Base-by-base conservation (phyloP, 257 asterid genomes). In the Nicotiana sylvestris region DNA sequence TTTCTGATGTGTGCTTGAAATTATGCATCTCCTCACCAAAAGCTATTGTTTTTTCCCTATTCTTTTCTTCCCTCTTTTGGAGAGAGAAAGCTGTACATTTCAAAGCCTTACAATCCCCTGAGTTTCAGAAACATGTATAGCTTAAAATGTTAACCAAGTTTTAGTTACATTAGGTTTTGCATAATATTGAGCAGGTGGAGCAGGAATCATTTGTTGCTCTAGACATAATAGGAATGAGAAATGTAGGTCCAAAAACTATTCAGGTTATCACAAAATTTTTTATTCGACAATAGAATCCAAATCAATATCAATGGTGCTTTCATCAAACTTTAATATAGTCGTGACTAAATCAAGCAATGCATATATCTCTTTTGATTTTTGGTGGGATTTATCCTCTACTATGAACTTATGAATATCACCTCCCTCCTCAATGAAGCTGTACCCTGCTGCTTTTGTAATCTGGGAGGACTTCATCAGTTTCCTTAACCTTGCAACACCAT, bases 371-470 rank as follows among this genome's bases (percentile, higher is more conserved):
- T 64, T 77, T 53, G 86, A 86, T 70, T 84, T 90, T 1, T 90
- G 90, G 82, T 95, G 97, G 6, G 89, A 86, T 85, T 88, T 93
- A 81, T 95, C 99, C 83, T 89, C 93, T 7, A 95, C 98, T 11
- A 91, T 77, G 77, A 95, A 95, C 87, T 91, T 92, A 81, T 93
- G 97, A 56, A 93, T 83, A 67, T 68, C 87, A 43, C 93, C 97
- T 70, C 94, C 98, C 86, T 80, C 97, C 86, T 92, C 99, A 55
- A 95, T 90, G 81, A 92, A 90, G 88, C 99, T 93, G 69, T 93
- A 88, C 78, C 97, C 98, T 21, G 98, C 98, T 27, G 90, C 89
- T 84, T 93, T 95, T 21, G 81, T 84, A 6, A 94, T 90, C 60
- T 83, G 92, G 18, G 85, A 90, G 46, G 94, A 89, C 83, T 88